Percentiles rank a stretch among this genome's conserved stretches.
Evolutionary conservation across 345 rosid genomes (phyloP).

Genomic region (Hevea brasiliensis): DNA sequence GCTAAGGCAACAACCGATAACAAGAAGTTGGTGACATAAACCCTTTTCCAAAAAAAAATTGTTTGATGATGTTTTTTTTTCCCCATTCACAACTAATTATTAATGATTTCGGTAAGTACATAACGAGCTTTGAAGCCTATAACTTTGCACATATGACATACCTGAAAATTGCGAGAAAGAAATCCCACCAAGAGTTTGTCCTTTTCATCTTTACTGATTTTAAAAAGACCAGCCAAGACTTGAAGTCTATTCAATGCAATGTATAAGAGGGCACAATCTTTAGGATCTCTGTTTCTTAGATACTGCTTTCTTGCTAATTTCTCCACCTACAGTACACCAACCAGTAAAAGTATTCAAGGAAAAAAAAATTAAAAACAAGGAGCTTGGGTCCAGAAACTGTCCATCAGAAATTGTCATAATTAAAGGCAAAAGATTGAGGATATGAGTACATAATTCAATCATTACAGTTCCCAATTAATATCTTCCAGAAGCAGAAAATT

Average conservation of each 20-base stretch:
- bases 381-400: background rate
- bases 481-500: too few species aligned
- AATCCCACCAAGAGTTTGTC: conserved; percentile 90
- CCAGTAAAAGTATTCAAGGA: conserved; percentile 13
- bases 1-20: background rate
- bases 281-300: conserved; percentile 79
- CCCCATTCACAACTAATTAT: conserved; percentile 5
- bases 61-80: background rate
- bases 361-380: background rate
- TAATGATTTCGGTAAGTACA: conserved; percentile 3
- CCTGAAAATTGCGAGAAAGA: conserved; percentile 95
- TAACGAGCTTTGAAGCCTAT: conserved; percentile 7
- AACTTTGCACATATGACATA: conserved; percentile 34
- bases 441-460: background rate
- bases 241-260: conserved; percentile 80
- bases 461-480: too few species aligned
- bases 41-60: background rate
- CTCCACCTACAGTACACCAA: conserved; percentile 64
- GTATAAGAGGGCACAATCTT: conserved; percentile 85
- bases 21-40: background rate
- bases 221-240: conserved; percentile 94
- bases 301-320: conserved; percentile 79
- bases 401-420: background rate
- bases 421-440: background rate
- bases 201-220: conserved; percentile 82